Evolutionary conservation across 805 yeast species (phyloP), one percentile per base, ranked within the genome.

Genomic region (Spathaspora hagerdaliae): DNA sequence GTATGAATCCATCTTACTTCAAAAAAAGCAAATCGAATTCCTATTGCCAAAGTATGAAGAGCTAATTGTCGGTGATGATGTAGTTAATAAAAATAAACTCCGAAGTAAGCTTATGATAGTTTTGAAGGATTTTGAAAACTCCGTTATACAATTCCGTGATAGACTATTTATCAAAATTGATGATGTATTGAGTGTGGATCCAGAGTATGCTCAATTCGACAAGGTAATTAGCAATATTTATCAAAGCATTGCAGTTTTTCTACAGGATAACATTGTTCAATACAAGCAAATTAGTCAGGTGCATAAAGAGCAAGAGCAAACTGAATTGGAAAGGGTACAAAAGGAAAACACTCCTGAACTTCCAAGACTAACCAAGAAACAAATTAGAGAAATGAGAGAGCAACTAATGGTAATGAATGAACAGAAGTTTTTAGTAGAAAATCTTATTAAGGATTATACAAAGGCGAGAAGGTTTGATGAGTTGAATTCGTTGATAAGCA

Each of bases 381-480:
- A 82, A 50, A 76, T 85, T 8, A 72, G 90, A 37, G 74, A 74
- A 41, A 64, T 73, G 27, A 65, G 94, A 39, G 92, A 89, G 52
- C 83, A 85, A 51, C 65, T 91, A 47, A 86, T 91, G 85, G 97
- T 92, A 9, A 65, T 89, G 57, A 84, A 84, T 49, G 98, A 91
- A 59, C 98, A 91, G 56, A 73, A 75, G 53, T 91, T 78, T 53
- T 63, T 92, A 49, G 82, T 92, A 2, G 78, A 80, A 47, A 74
- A 79, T 12, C 78, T 84, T 77, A 75, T 87, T 27, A 71, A 73
- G 2, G 79, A 75, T 11, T 79, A 83, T 33, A 86, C 83, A 48
- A 75, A 73, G 51, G 81, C 77, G 42, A 67, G 97, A 38, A 79
- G 81, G 51, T 87, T 88, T 57, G 97, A 90, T 46, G 96, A 87